phyloP scores from a whole-genome alignment of 1,139 yeast species.

The Zygotorulaspora mrakii region DNA sequence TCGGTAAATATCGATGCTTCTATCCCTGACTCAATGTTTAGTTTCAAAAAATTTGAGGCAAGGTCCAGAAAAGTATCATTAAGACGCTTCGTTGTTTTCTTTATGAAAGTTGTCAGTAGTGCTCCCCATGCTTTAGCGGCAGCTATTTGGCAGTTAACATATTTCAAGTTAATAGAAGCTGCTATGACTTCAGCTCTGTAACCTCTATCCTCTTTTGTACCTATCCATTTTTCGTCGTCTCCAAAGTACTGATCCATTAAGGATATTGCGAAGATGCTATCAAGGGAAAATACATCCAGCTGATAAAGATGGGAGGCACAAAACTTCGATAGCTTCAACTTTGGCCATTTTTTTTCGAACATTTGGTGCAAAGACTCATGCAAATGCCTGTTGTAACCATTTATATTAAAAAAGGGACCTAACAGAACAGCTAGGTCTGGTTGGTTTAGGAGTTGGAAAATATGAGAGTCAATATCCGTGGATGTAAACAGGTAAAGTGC shows the following conservation, averaged over 20 bases:
- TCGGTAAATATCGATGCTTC: conserved; percentile 48
- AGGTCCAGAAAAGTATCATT: conserved; percentile 43
- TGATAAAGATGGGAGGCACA: conserved; percentile 46
- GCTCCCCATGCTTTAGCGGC: conserved; percentile 79
- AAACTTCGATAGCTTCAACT: conserved; percentile 50
- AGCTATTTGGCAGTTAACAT: conserved; percentile 61
- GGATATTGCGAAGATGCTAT: conserved; percentile 56
- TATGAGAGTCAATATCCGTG: conserved; percentile 43
- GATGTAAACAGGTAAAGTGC: conserved; percentile 69
- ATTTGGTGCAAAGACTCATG: conserved; percentile 44
- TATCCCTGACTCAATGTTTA: conserved; percentile 52
- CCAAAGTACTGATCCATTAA: conserved; percentile 60
- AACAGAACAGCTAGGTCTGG: conserved; percentile 39
- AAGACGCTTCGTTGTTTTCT: conserved; percentile 36
- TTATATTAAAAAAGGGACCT: conserved; percentile 38
- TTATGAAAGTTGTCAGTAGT: conserved; percentile 59
- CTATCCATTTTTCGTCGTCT: conserved; percentile 48
- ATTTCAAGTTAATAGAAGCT: conserved; percentile 63
- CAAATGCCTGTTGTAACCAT: conserved; percentile 45
- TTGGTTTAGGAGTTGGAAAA: conserved; percentile 45
- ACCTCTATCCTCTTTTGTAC: conserved; percentile 35
- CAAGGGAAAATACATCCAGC: conserved; percentile 49
- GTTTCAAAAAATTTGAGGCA: conserved; percentile 48
- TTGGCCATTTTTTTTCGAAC: conserved; percentile 51
- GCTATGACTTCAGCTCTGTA: conserved; percentile 51